Base-by-base conservation (phyloP, 1,284 basidiomycete genomes). In the Cutaneotrichosporon dermatis region DNA sequence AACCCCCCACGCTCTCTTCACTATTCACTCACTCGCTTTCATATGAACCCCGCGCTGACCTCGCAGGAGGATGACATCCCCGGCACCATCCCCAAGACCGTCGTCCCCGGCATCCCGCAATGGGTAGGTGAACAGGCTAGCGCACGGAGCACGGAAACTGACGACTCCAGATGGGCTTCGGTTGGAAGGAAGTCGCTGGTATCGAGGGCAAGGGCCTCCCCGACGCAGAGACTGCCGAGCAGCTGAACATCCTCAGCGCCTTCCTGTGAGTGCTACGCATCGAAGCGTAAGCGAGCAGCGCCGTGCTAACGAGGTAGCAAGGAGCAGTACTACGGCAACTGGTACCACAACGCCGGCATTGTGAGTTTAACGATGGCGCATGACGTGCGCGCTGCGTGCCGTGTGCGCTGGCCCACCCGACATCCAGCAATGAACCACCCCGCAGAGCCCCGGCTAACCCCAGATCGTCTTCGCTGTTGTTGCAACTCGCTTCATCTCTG, bases 251-350 rank as follows among this genome's bases (percentile, higher is more conserved):
- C 10, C 63, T 77, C 15, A 66, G 67, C 8, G 66, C 65, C 13
- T 77, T 69, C 58, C 46, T 77, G 69, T 73, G 40, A 63, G 72
- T 49, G 46, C 12, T 25, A 11, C 34, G 33, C 33, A 11, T 58
- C 35, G 37, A 46, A 37, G 12, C 13, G 16, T 34, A 25, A 25
- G 25, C 25, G 4, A 44, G 69, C 80, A 55, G 88, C 88, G 75
- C 69, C 91, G 57, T 78, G 33, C 61, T 61, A 6, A 59, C 55
- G 34, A 15, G 36, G 25, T 54, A 62, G 73, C 33, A 70, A 80
- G 46, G 90, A 95, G 67, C 88, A 90, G 69, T 90, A 83, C 78
- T 95, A 93, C 73, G 93, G 93, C 48, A 80, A 84, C 25, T 95
- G 90, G 90, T 95, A 89, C 70, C 89, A 94, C 73, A 94, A 92